Evolutionary conservation across 768 basidiomycete genomes (phyloP).

Genomic region (Boletus bicolor): DNA sequence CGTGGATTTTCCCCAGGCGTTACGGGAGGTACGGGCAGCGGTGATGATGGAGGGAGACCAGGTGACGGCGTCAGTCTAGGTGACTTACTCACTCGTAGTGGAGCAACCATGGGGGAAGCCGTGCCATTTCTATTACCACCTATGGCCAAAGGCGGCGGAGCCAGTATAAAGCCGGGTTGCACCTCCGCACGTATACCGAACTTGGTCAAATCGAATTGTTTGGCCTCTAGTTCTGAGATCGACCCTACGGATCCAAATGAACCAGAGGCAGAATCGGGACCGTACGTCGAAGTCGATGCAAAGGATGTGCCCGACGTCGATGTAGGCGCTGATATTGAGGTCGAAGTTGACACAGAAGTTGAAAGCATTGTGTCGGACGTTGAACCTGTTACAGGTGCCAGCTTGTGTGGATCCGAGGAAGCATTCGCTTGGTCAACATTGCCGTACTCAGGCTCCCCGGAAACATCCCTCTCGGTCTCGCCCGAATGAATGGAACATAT

Average conservation of each 20-base stretch:
- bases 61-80: conserved; percentile 21
- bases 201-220: conserved; percentile 17
- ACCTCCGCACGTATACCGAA: background rate
- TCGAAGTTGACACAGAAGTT: conserved; percentile 11
- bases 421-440: conserved; percentile 3
- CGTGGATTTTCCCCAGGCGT: background rate
- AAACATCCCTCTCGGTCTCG: conserved; percentile 18
- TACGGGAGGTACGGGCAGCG: conserved; percentile 7
- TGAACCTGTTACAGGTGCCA: background rate
- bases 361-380: conserved; percentile 7
- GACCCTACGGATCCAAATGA: conserved; percentile 22
- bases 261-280: conserved; percentile 5
- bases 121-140: conserved; percentile 3
- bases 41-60: conserved; percentile 15
- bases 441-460: conserved; percentile 11
- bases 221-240: conserved; percentile 21
- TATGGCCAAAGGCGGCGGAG: conserved; percentile 23
- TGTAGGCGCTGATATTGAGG: conserved; percentile 15
- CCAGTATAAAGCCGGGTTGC: conserved; percentile 22
- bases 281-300: conserved; percentile 15
- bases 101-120: conserved; percentile 19
- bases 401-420: background rate
- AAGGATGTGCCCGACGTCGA: conserved; percentile 14
- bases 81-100: conserved; percentile 26
- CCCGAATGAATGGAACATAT: conserved; percentile 6